Evolutionary conservation across 768 basidiomycete species (phyloP), one percentile per base, ranked within the genome.

Genomic region (Lepiota venenata): DNA sequence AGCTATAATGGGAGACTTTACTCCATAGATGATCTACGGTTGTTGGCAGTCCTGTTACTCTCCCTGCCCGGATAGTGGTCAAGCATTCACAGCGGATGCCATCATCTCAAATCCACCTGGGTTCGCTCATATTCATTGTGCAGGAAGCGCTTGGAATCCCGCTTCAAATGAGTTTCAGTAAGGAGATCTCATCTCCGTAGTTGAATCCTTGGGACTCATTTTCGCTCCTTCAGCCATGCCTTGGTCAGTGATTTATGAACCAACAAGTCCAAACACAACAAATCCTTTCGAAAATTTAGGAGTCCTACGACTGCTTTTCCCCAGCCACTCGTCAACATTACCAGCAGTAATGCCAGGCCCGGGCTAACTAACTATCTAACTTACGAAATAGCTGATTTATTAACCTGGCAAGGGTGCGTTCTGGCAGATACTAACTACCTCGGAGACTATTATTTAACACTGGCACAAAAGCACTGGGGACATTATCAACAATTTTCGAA

Each of bases 81-180:
- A 65, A 16, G 57, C 76, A 2, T 85, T 85, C 57, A 78, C 74
- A 1, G 82, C 80, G 1, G 83, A 87, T 60, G 83, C 83, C 0
- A 83, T 87, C 42, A 84, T 87, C 44, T 79, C 79, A 29, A 87
- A 87, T 62, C 85, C 85, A 15, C 85, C 85, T 0, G 74, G 81
- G 4, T 87, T 87, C 57, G 84, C 80, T 1, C 83, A 85, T 66
- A 65, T 84, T 3, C 84, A 85, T 56, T 80, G 83, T 47, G 84
- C 84, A 1, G 83, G n/a, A 87, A 61, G 82, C 83, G 7, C 64
- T 85, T 3, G 83, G 83, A 1, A 71, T 84, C 21, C 82, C 82
- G 2, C 64, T 84, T 8, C 69, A 79, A 38, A 63, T 84, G 58
- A 78, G 75, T 46, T 84, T 85, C 63, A 84, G 81, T 84, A 52